Evolutionary conservation across 164 flowering plant species (phyloP).

Genomic region (Berberis thunbergii): DNA sequence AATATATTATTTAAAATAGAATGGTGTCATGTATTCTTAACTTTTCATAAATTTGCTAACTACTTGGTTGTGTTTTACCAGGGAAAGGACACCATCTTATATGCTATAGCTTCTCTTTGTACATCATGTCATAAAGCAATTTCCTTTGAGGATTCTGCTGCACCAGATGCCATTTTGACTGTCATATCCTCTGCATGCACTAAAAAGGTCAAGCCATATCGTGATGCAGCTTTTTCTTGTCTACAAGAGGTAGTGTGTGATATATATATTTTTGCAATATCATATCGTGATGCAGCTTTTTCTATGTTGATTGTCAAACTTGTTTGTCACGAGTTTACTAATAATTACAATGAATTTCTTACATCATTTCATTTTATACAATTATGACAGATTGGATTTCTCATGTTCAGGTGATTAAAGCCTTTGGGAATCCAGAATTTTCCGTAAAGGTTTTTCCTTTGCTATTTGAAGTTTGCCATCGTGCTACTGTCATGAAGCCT

Average conservation of each 20-base stretch:
- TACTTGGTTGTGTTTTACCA: constrained; percentile 20
- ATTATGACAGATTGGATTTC: not conserved
- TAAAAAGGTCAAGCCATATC: constrained; percentile 65
- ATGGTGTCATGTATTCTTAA: no score
- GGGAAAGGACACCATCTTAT: constrained; percentile 82
- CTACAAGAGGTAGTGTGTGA: constrained; percentile 62
- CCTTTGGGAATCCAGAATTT: constrained; percentile 69
- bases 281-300: not conserved
- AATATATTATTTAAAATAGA: no score
- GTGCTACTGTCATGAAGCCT: constrained; percentile 26
- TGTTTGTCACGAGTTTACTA: not conserved
- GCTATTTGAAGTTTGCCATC: constrained; percentile 52
- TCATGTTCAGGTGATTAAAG: constrained; percentile 61
- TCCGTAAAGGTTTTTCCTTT: constrained; percentile 54
- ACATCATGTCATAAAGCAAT: constrained; percentile 67
- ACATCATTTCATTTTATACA: not conserved
- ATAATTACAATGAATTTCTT: not conserved
- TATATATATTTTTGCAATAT: not conserved
- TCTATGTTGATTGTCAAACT: not conserved
- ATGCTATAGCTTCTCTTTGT: constrained; percentile 75
- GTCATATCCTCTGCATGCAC: constrained; percentile 60
- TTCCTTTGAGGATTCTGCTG: constrained; percentile 41
- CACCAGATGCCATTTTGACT: constrained; percentile 50
- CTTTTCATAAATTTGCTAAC: not conserved
- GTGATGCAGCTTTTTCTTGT: constrained; percentile 79